These are phyloP conservation scores for Euphrasia confusa DNA, from an alignment of 257 asterid genomes.

Conservation along the genomic window DNA sequence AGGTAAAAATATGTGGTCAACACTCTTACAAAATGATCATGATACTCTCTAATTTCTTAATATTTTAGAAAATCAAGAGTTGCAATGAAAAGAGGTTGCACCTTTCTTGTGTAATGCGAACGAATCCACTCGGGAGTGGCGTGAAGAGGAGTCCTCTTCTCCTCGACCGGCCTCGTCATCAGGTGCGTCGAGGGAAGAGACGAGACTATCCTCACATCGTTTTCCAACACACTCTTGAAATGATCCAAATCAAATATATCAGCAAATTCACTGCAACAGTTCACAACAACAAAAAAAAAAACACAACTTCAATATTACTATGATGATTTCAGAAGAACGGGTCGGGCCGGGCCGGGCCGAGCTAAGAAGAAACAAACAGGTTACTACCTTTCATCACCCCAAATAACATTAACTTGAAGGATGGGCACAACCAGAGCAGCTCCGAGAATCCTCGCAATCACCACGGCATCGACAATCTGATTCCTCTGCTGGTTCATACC, in stretches of 20 bases:
- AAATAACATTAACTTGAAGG: slow-evolving; percentile 85
- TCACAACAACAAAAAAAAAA: no score
- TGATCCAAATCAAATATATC: slow-evolving; percentile 90
- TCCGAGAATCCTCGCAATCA: slow-evolving; percentile 85
- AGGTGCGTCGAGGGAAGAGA: slow-evolving; percentile 86
- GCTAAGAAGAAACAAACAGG: slow-evolving; percentile 23
- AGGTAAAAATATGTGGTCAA: slow-evolving; percentile 11
- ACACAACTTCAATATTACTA: slow-evolving; percentile 2
- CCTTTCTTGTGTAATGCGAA: slow-evolving; percentile 51
- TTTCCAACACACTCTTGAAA: slow-evolving; percentile 69
- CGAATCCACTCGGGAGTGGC: slow-evolving; percentile 77
- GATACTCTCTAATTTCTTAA: neutral
- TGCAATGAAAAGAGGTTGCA: slow-evolving; percentile 1
- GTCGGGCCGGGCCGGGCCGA: no score
- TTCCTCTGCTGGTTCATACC: slow-evolving; percentile 97
- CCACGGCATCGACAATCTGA: slow-evolving; percentile 95
- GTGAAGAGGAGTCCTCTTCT: slow-evolving; percentile 73
- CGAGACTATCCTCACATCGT: slow-evolving; percentile 72
- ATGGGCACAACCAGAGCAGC: slow-evolving; percentile 89
- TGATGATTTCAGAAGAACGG: no score
- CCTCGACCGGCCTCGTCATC: slow-evolving; percentile 80
- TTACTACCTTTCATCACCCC: slow-evolving; percentile 96
- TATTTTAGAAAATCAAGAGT: neutral
- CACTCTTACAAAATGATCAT: neutral
- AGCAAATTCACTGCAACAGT: slow-evolving; percentile 72